Base-by-base conservation (phyloP, 2,329 filamentous ascomycete genomes). In the Colletotrichum spinosum region DNA sequence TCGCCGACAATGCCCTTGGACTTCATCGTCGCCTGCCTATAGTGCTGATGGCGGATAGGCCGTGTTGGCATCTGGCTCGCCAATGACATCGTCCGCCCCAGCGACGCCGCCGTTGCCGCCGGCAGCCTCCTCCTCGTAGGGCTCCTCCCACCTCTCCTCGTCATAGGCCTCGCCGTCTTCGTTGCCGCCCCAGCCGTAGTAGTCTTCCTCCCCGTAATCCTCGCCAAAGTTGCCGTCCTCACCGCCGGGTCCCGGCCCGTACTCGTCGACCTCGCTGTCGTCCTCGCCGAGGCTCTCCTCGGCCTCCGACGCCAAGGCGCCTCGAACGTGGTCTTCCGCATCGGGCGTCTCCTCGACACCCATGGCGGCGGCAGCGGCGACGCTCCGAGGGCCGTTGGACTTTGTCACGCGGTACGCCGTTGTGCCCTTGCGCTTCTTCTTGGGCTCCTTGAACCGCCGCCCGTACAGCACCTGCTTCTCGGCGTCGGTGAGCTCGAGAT, bases 401-500 rank as follows among this genome's bases (percentile, higher is more conserved):
- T 67, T 67, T 33, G 63, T 71, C 38, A 68, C 67, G 33, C 63
- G 68, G 39, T 70, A 71, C 3, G 68, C 68, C 2, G 25, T 25
- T 4, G 68, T 68, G 9, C 67, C 63, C 51, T 67, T 68, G 35
- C 68, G 66, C 61, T 69, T 72, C 44, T 70, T 70, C 59, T 68
- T 67, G 42, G 71, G 63, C 49, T 60, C 65, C 58, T 73, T 73
- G 67, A 74, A 73, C 55, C 75, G 73, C 56, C 71, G 70, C n/a
- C 76, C 76, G 13, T 76, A 69, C 10, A 79, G 69, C 62, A 74
- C 70, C 55, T 71, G 73, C 65, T 70, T 74, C 71, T 78, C 80
- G 60, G 74, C 77, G 4, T 73, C 72, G 39, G 75, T 82, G 62
- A 79, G 74, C 61, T 77, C 72, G 65, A 79, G 71, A 65, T 79